phyloP scores from a whole-genome alignment of 2,329 filamentous ascomycete genomes.

The Pleoardoris graminearum region DNA sequence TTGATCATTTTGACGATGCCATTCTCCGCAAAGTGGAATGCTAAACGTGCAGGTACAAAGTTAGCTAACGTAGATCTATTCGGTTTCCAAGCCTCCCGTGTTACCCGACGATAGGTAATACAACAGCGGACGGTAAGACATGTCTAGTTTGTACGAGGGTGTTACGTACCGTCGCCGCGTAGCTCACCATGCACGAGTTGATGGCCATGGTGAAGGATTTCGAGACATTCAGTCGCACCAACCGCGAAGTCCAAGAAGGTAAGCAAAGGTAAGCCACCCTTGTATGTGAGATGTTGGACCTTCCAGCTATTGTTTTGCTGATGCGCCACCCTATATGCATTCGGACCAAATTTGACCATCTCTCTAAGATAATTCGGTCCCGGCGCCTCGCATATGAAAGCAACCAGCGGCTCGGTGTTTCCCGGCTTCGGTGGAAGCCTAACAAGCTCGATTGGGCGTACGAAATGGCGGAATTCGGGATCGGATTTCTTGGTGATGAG shows the following conservation, averaged over 20 bases:
- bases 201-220: constrained; percentile 87
- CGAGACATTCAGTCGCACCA: constrained; percentile 80
- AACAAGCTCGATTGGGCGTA: constrained; percentile 78
- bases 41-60: no score
- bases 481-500: constrained; percentile 72
- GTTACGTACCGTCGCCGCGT: constrained; percentile 81
- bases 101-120: no score
- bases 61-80: no score
- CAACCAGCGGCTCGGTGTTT: constrained; percentile 70
- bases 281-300: constrained; percentile 24
- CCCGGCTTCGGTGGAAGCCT: constrained; percentile 68
- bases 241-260: constrained; percentile 90
- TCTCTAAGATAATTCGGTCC: constrained; percentile 73
- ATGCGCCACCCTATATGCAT: constrained; percentile 43
- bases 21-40: constrained; percentile 83
- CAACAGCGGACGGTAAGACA: no score
- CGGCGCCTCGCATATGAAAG: constrained; percentile 78
- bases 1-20: constrained; percentile 77
- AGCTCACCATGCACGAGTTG: constrained; percentile 90
- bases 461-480: constrained; percentile 73
- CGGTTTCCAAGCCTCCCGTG: no score
- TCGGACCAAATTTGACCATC: constrained; percentile 75
- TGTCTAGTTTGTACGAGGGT: no score
- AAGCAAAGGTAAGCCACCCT: constrained; percentile 68
- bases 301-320: constrained; percentile 22